phyloP scores from a whole-genome alignment of 2,329 filamentous ascomycete genomes.

The Akanthomyces muscarius region DNA sequence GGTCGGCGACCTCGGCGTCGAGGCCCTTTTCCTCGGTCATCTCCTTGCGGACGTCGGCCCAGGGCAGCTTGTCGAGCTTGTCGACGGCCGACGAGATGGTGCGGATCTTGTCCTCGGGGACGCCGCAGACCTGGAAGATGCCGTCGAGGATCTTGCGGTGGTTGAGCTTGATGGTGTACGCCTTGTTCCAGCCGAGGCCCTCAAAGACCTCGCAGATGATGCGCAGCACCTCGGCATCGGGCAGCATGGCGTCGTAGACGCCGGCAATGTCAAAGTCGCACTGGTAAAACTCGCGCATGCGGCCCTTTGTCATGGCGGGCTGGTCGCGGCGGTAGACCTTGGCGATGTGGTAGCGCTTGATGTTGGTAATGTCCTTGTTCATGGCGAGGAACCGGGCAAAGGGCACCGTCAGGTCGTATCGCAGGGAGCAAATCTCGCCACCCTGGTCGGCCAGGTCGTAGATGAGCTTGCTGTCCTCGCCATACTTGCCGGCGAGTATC shows the following conservation, averaged over 20 bases:
- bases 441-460: conserved; percentile 86
- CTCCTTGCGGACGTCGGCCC: conserved; percentile 84
- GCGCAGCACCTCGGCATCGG: conserved; percentile 83
- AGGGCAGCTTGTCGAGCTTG: conserved; percentile 90
- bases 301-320: conserved; percentile 74
- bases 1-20: conserved; percentile 70
- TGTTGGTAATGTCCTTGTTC: conserved; percentile 76
- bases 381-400: conserved; percentile 92
- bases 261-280: conserved; percentile 97
- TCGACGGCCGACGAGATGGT: conserved; percentile 90
- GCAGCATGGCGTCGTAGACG: conserved; percentile 82
- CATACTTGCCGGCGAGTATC: conserved; percentile 85
- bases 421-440: conserved; percentile 68
- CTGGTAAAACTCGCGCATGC: conserved; percentile 95
- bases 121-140: conserved; percentile 79
- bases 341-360: conserved; percentile 93
- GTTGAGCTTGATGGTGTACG: conserved; percentile 73
- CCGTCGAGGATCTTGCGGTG: conserved; percentile 85
- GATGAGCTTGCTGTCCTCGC: conserved; percentile 88
- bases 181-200: conserved; percentile 66
- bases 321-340: conserved; percentile 63
- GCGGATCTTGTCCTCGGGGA: conserved; percentile 79
- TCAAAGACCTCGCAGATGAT: conserved; percentile 85
- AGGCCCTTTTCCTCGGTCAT: conserved; percentile 93
- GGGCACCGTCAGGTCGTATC: conserved; percentile 84